Evolutionary conservation across 2,329 filamentous ascomycete genomes (phyloP).

Genomic region (Exutisphaerella laricina): DNA sequence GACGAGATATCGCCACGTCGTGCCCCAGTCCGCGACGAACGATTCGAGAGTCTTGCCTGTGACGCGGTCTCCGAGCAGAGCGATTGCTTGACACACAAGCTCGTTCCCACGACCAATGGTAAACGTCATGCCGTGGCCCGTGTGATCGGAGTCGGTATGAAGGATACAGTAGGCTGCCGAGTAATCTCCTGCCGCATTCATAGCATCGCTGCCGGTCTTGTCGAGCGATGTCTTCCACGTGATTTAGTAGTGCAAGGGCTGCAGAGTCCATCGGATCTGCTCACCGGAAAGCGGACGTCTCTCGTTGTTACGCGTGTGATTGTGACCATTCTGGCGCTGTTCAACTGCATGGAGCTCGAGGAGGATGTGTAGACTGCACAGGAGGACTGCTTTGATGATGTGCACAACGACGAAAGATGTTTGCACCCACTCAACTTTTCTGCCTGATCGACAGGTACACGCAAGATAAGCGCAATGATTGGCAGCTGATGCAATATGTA

Average conservation of each 20-base stretch:
- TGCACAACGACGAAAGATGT: not conserved
- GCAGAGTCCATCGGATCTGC: not conserved
- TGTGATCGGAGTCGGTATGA: constrained; percentile 65
- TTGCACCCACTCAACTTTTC: not conserved
- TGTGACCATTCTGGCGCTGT: constrained; percentile 4
- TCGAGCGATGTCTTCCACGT: constrained; percentile 67
- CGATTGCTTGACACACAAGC: constrained; percentile 80
- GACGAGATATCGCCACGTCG: constrained; percentile 88
- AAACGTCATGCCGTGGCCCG: constrained; percentile 79
- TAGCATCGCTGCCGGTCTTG: constrained; percentile 94
- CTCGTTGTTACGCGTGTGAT: constrained; percentile 7
- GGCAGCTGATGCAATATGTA: not conserved
- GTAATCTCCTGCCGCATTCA: constrained; percentile 92
- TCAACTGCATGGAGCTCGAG: not conserved
- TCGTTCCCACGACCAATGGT: constrained; percentile 88
- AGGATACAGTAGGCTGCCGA: constrained; percentile 92
- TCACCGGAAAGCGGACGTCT: constrained; percentile 8
- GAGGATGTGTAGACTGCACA: not conserved
- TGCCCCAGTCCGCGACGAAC: constrained; percentile 74
- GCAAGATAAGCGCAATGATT: not conserved
- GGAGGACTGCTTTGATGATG: not conserved
- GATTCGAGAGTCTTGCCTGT: constrained; percentile 69
- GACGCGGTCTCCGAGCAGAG: constrained; percentile 70
- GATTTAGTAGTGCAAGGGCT: not conserved
- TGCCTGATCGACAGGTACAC: constrained; percentile 2